Conservation (phyloP, 257 asterid genomes). For the Nicotiana obtusifolia region DNA sequence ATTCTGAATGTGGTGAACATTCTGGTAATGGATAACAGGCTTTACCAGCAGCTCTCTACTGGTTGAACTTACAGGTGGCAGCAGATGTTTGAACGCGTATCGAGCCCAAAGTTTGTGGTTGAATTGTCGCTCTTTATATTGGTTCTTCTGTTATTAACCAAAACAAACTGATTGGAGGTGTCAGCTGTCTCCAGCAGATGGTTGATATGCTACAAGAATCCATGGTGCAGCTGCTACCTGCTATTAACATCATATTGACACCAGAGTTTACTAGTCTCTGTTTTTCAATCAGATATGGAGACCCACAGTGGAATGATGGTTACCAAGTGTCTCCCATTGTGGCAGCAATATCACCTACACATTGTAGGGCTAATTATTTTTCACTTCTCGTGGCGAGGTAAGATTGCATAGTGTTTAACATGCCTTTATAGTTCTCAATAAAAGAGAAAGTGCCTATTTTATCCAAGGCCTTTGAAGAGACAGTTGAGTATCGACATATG, state of each 20-base stretch:
- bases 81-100: conserved; percentile 31
- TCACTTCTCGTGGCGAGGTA: background rate
- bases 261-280: background rate
- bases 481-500: background rate
- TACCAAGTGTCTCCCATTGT: background rate
- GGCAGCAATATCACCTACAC: background rate
- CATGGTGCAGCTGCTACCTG: background rate
- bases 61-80: conserved; percentile 99
- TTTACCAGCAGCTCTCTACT: conserved; percentile 97
- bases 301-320: background rate
- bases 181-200: background rate
- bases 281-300: background rate
- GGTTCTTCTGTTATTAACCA: conserved; percentile 46
- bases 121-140: conserved; percentile 49
- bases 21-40: conserved; percentile 76
- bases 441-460: conserved; percentile 2
- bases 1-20: conserved; percentile 68
- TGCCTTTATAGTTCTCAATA: background rate
- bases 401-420: background rate
- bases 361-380: background rate
- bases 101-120: conserved; percentile 37
- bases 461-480: background rate
- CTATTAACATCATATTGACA: background rate
- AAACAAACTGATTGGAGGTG: conserved; percentile 10
- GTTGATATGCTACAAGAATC: background rate